Base-by-base conservation (phyloP, 2,329 filamentous ascomycete genomes). In the Botrytis hyacinthi region DNA sequence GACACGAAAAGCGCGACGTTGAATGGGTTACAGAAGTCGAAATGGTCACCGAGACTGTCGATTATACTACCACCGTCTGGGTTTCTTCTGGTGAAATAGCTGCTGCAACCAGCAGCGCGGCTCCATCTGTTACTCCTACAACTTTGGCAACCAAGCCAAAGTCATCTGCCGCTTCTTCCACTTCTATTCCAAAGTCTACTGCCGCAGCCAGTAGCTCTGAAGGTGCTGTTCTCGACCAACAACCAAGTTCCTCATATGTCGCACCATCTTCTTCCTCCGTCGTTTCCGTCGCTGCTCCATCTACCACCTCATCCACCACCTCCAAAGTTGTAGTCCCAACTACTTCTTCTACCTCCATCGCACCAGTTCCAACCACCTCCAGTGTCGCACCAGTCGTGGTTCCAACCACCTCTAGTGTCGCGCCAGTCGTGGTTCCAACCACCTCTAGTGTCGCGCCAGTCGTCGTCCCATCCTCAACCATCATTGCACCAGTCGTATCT, bases 11-110 rank as follows among this genome's bases (percentile, higher is more conserved):
- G 20, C 59, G 66, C 54, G 75, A 84, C 69, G 79, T 86, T 54
- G 84, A 86, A 71, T 87, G 83, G 81, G 82, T 86, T 75, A 88
- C 86, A 42, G 82, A 86, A 66, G 84, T 82, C 54, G 82, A 84
- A 35, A 80, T 84, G 70, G 84, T 84, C 71, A 83, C 84, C 77
- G 84, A 85, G 72, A 88, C 85, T 60, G 80, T 88, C 68, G 77
- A 72, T 54, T 44, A 78, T 46, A 81, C 78, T 5, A 78, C 75
- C 5, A 81, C 80, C 26, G 74, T 88, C 80, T 86, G 82, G 82
- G 81, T 85, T 35, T 83, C 78, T 73, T 79, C 71, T 73, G 80
- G 78, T 20, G 10, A 57, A 32, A 22, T 26, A 32, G 35, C 48
- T 16, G 48, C 66, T 26, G 35, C 65, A 29, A 54, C 32, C 26